Percentiles rank a stretch among this genome's conserved stretches.
Conservation (phyloP, 768 basidiomycete species). For the Termitomyces sp. region DNA sequence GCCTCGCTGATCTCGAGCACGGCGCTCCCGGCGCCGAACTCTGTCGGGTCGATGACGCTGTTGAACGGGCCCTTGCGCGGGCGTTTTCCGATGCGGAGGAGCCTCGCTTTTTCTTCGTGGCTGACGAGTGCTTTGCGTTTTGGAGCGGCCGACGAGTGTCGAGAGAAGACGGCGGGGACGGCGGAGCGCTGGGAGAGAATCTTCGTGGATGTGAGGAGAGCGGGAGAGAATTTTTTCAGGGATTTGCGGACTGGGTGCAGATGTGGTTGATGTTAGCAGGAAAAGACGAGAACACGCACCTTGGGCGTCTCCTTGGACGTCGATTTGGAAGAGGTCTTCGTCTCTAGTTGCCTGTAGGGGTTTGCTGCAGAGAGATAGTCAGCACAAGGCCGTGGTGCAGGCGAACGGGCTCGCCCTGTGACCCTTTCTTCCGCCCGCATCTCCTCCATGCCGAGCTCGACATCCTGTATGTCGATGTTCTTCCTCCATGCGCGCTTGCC, state of each 20-base stretch:
- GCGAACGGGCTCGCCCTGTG: conserved; percentile 57
- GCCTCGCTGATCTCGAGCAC: conserved; percentile 61
- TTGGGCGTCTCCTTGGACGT: conserved; percentile 72
- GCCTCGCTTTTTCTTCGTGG: conserved; percentile 65
- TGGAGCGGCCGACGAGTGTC: conserved; percentile 23
- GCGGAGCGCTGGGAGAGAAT: conserved; percentile 85
- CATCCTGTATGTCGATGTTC: conserved; percentile 79
- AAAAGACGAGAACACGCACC: conserved; percentile 33
- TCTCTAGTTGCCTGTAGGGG: conserved; percentile 63
- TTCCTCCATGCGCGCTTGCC: conserved; percentile 95
- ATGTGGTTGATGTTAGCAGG: background rate
- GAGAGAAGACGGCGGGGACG: conserved; percentile 78
- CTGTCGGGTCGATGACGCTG: conserved; percentile 59
- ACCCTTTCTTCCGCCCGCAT: conserved; percentile 78
- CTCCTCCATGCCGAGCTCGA: conserved; percentile 72
- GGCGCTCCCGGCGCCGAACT: conserved; percentile 62
- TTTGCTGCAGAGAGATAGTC: conserved; percentile 32
- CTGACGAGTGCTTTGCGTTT: conserved; percentile 43
- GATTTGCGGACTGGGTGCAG: conserved; percentile 47
- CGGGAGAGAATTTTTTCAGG: conserved; percentile 48
- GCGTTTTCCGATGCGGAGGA: conserved; percentile 73
- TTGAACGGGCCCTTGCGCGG: conserved; percentile 71
- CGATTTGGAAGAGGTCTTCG: conserved; percentile 74
- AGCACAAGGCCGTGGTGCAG: background rate
- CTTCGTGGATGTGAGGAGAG: conserved; percentile 62